Conservation (phyloP, 306 rosid genomes). For the Acacia confusa region DNA sequence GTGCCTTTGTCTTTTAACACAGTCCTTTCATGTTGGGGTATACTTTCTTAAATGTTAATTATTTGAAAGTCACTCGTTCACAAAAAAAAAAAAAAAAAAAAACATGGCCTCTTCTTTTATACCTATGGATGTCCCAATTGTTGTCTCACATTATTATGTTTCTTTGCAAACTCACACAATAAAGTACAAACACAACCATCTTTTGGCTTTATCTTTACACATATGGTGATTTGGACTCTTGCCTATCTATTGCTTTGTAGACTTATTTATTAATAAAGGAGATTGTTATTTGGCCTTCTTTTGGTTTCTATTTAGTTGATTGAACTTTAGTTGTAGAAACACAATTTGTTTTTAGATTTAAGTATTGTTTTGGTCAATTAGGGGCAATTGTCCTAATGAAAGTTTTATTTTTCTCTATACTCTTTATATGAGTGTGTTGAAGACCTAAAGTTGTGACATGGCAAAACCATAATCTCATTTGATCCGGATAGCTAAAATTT, state of each 20-base stretch:
- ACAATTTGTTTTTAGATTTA: background rate
- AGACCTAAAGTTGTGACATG: background rate
- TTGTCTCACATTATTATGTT: slow-evolving; percentile 9
- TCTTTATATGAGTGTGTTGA: background rate
- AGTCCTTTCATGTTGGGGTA: slow-evolving; percentile 42
- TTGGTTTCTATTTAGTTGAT: background rate
- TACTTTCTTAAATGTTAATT: slow-evolving; percentile 23
- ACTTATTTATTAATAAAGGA: background rate
- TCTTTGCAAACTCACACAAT: background rate
- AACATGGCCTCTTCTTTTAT: slow-evolving; percentile 32
- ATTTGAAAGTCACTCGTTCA: background rate
- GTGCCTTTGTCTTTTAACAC: slow-evolving; percentile 51
- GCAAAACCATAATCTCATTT: too few species aligned
- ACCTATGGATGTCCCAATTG: background rate
- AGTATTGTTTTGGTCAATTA: too few species aligned
- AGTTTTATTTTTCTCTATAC: background rate
- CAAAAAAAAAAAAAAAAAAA: too few species aligned
- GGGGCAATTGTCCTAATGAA: too few species aligned
- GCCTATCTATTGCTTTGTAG: background rate
- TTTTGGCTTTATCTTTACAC: background rate
- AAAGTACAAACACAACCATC: background rate
- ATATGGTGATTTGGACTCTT: background rate
- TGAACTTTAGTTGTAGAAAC: background rate
- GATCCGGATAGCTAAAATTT: too few species aligned
- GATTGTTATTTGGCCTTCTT: background rate